phyloP scores from a whole-genome alignment of 805 yeast species.

The Dipodascus geniculatus region DNA sequence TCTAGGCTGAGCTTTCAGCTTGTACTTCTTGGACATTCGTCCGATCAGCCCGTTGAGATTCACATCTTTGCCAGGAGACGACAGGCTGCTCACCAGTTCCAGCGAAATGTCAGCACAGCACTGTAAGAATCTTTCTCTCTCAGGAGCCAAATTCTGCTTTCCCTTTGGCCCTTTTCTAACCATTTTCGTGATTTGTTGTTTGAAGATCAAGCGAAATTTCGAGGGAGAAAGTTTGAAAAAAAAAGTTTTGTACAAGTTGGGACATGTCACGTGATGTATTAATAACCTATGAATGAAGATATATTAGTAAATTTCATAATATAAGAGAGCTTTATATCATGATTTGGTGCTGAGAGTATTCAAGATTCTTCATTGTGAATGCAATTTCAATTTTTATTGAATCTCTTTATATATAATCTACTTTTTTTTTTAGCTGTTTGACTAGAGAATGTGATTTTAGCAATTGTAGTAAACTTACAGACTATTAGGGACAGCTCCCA shows the following conservation, averaged over 20 bases:
- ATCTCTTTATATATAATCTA: too few species aligned
- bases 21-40: slow-evolving; percentile 78
- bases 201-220: not conserved
- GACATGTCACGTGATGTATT: not conserved
- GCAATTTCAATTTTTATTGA: too few species aligned
- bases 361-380: too few species aligned
- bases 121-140: slow-evolving; percentile 82
- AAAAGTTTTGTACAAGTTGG: not conserved
- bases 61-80: slow-evolving; percentile 55
- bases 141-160: slow-evolving; percentile 70
- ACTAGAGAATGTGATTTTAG: too few species aligned
- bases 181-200: not conserved
- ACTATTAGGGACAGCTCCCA: too few species aligned
- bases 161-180: slow-evolving; percentile 16
- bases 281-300: not conserved
- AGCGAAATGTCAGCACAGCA: slow-evolving; percentile 88
- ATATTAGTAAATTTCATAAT: too few species aligned
- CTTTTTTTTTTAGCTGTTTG: too few species aligned
- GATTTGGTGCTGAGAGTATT: too few species aligned
- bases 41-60: slow-evolving; percentile 85
- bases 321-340: too few species aligned
- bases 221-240: not conserved
- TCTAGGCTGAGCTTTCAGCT: slow-evolving; percentile 84
- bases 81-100: slow-evolving; percentile 69
- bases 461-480: too few species aligned